A percentile compares a stretch with the other conserved stretches of the same genome.
These are phyloP conservation scores for Cutaneotrichosporon spelunceum DNA, from an alignment of 1,284 basidiomycete species.

Conservation along the genomic window DNA sequence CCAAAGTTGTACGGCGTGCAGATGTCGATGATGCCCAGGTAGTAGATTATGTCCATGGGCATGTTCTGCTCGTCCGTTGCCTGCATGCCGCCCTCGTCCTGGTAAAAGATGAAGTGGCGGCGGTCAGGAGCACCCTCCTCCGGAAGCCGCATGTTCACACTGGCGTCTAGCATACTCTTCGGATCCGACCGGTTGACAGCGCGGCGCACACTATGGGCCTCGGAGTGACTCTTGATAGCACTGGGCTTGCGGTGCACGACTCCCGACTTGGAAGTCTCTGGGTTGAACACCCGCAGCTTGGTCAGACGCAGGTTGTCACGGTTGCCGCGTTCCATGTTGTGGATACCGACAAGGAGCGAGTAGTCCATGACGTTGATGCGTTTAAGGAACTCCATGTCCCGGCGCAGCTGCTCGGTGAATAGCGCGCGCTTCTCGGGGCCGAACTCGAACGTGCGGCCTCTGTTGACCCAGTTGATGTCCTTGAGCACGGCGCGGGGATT, in stretches of 20 bases:
- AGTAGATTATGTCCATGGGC: constrained; percentile 78
- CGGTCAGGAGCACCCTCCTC: constrained; percentile 65
- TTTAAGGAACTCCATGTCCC: constrained; percentile 83
- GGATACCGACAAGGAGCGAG: constrained; percentile 87
- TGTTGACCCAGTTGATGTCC: constrained; percentile 93
- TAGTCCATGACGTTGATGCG: constrained; percentile 92
- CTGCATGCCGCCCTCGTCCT: constrained; percentile 89
- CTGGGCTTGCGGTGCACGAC: constrained; percentile 59
- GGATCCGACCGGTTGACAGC: constrained; percentile 81
- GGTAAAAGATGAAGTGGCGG: constrained; percentile 87
- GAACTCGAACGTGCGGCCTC: constrained; percentile 72
- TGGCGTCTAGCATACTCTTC: constrained; percentile 60
- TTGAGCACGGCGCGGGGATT: constrained; percentile 89
- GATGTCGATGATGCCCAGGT: constrained; percentile 91
- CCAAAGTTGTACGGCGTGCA: constrained; percentile 76
- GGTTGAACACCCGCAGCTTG: constrained; percentile 77
- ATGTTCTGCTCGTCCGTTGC: constrained; percentile 83
- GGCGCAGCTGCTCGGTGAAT: constrained; percentile 79
- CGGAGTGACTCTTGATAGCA: constrained; percentile 60
- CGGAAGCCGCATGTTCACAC: constrained; percentile 63
- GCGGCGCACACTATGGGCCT: constrained; percentile 76
- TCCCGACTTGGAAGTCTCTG: constrained; percentile 55
- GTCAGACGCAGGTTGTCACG: constrained; percentile 83
- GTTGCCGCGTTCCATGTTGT: constrained; percentile 87
- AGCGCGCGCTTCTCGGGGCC: constrained; percentile 92